Conservation (phyloP, 2,329 filamentous ascomycete genomes). For the Cladophialophora immunda region DNA sequence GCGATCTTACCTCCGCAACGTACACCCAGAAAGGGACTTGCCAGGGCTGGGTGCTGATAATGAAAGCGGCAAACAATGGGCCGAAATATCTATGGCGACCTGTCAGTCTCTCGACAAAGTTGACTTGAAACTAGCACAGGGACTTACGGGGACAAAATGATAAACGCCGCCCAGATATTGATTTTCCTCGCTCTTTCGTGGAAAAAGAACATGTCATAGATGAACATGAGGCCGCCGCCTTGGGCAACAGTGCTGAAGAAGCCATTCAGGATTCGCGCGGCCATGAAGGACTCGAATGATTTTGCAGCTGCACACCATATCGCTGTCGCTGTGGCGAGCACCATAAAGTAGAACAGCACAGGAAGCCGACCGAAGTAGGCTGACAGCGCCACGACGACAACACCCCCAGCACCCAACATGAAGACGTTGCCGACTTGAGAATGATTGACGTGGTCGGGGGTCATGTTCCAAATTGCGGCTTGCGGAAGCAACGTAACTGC, state of each 20-base stretch:
- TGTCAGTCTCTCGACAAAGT: neutral
- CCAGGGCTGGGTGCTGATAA: constrained; percentile 49
- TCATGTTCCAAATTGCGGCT: constrained; percentile 49
- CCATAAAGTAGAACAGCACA: constrained; percentile 51
- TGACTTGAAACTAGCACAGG: neutral
- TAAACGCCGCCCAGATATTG: constrained; percentile 50
- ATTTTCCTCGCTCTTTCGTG: constrained; percentile 52
- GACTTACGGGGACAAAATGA: constrained; percentile 44
- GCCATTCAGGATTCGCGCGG: constrained; percentile 55
- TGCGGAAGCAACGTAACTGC: constrained; percentile 53
- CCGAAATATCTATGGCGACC: constrained; percentile 36
- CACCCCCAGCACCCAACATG: constrained; percentile 53
- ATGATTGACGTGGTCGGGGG: constrained; percentile 50
- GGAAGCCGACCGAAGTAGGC: constrained; percentile 56
- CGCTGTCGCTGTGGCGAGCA: constrained; percentile 49
- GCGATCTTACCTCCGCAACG: constrained; percentile 41
- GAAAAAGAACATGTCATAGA: constrained; percentile 54
- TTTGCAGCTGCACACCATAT: constrained; percentile 51
- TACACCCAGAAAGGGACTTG: constrained; percentile 50
- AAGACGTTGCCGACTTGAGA: constrained; percentile 54
- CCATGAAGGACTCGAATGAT: constrained; percentile 52
- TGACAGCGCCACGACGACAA: constrained; percentile 51
- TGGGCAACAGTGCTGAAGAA: constrained; percentile 55
- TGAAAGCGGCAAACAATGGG: constrained; percentile 47
- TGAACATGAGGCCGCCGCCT: constrained; percentile 54